Base-by-base conservation (phyloP, 345 rosid genomes). In the Linum trigynum region DNA sequence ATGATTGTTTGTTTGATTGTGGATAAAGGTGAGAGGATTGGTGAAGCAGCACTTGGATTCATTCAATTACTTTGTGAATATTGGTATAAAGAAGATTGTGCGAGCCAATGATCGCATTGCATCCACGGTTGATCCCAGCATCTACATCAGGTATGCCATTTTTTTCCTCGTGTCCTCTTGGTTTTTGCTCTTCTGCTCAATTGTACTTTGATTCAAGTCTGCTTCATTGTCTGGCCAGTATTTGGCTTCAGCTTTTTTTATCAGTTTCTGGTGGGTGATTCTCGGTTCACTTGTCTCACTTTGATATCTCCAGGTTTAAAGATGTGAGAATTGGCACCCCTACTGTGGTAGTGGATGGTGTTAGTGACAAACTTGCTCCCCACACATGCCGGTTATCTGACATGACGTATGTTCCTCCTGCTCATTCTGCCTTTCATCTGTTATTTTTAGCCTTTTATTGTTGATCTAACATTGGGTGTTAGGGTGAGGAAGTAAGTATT, bases 1-100 rank as follows among this genome's bases (percentile, higher is more conserved):
- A 23, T 23, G 32, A 23, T 23, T 23, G 32, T 23, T 23, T 23
- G 32, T 23, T 23, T 23, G 32, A 23, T 23, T 23, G 32, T 23
- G 32, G 32, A 23, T 23, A 1, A 41, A 92, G 98, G 87, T 85
- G 55, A 80, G 94, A 74, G 98, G 98, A 61, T 76, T 90, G 64
- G 98, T 92, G 85, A 92, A 88, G 86, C 96, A 92, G 61, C 98
- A 88, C 64, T 63, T 92, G 69, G 96, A 90, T 77, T 92, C 98
- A 0, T 87, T 87, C 57, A 92, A 90, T 78, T 90, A 90, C 74
- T 90, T 92, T 62, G 76, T 88, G 23, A 79, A 87, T 66, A 74
- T 77, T 0, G 97, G 91, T 16, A 92, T 92, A 7, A 83, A 85
- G 73, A 92, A 90, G 82, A 89, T 92, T 64, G 91, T 88, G 40